Percentiles rank a stretch among this genome's conserved stretches.
These are phyloP conservation scores for Tylopilus sp. DNA, from an alignment of 768 basidiomycete species.

Conservation along the genomic window DNA sequence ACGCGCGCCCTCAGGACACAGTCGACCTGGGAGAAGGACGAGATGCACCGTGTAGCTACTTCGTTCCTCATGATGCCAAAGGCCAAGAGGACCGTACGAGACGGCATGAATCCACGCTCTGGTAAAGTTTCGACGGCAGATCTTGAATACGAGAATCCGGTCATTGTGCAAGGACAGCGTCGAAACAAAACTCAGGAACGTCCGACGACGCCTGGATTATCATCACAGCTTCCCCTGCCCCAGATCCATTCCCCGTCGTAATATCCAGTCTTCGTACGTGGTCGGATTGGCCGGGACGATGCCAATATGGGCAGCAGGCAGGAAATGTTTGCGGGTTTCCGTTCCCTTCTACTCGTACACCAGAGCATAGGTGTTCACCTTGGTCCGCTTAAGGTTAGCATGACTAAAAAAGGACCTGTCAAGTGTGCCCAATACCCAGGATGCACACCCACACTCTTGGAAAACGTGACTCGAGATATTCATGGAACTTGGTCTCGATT, in stretches of 20 bases:
- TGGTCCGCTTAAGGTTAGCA: constrained; percentile 44
- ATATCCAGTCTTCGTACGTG: constrained; percentile 44
- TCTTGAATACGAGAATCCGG: constrained; percentile 10
- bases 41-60: constrained; percentile 35
- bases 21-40: not conserved
- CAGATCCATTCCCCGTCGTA: constrained; percentile 44
- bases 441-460: constrained; percentile 52
- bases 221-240: constrained; percentile 46
- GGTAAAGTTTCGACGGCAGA: constrained; percentile 26
- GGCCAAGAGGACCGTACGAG: constrained; percentile 31
- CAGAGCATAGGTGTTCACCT: constrained; percentile 60
- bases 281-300: constrained; percentile 49
- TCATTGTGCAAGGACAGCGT: no score
- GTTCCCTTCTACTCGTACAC: constrained; percentile 59
- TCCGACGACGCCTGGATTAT: constrained; percentile 37
- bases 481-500: constrained; percentile 24
- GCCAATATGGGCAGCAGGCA: constrained; percentile 49
- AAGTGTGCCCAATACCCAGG: not conserved
- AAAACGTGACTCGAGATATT: constrained; percentile 43
- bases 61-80: constrained; percentile 45
- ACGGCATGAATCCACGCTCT: constrained; percentile 28
- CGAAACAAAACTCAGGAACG: constrained; percentile 28
- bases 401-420: constrained; percentile 34
- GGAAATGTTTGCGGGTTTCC: constrained; percentile 50
- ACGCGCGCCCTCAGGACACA: constrained; percentile 37